Evolutionary conservation across 208 protist species (phyloP).

Genomic region (Vickermania ingenoplastis): DNA sequence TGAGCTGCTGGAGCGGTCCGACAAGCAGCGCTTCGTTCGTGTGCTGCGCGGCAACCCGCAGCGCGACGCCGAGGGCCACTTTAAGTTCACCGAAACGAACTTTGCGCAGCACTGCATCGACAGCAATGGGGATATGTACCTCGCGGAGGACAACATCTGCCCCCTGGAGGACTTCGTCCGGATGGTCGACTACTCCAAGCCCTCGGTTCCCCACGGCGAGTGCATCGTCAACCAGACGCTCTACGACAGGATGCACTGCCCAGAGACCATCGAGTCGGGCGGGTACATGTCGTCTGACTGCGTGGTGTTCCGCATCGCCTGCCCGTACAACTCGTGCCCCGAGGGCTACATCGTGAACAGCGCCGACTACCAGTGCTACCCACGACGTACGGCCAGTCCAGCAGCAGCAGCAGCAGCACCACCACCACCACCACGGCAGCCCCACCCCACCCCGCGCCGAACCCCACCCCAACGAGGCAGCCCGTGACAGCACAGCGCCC

Average conservation of each 20-base stretch:
- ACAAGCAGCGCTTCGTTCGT: conserved; percentile 23
- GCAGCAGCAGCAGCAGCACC: neutral
- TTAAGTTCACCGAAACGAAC: conserved; percentile 23
- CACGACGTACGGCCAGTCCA: no score
- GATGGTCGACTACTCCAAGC: conserved; percentile 37
- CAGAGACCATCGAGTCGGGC: conserved; percentile 12
- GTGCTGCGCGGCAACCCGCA: conserved; percentile 35
- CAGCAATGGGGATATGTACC: conserved; percentile 16
- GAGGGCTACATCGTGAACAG: neutral
- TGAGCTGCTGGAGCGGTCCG: conserved; percentile 35
- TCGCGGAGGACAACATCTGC: conserved; percentile 28
- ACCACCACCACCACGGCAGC: neutral
- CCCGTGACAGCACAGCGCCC: neutral
- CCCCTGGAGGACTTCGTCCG: conserved; percentile 42
- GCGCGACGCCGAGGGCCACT: conserved; percentile 26
- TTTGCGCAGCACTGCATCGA: conserved; percentile 40
- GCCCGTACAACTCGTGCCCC: neutral
- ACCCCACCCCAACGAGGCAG: no score
- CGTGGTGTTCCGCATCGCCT: neutral
- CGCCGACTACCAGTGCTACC: neutral
- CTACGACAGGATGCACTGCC: conserved; percentile 27
- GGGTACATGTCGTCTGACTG: neutral
- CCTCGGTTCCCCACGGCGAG: conserved; percentile 12
- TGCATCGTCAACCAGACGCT: conserved; percentile 16
- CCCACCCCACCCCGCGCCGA: neutral